Base-by-base conservation (phyloP, 2,329 filamentous ascomycete genomes). In the Sarocladiaceae sp. region DNA sequence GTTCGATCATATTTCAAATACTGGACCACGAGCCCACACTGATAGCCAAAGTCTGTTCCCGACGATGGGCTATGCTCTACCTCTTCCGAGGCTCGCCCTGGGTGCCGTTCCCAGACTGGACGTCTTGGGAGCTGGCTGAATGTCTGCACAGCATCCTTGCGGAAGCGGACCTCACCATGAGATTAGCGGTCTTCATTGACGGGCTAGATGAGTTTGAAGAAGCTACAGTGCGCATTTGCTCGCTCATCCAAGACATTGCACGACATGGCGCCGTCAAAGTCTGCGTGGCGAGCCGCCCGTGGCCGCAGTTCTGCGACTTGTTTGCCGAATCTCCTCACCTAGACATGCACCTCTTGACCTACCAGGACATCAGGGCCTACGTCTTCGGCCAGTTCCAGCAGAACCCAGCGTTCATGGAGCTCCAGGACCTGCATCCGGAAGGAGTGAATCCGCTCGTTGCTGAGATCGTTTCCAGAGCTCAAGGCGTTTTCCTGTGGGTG, bases 221-320 rank as follows among this genome's bases (percentile, higher is more conserved):
- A 1, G 33, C 51, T 11, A 45, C 45, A 1, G 11, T 24, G 0
- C 42, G 31, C 1, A n/a, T 54, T 6, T 42, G 42, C 3, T 18
- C 41, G 2, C 44, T 54, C 6, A 32, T 51, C 7, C 16, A 26
- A 19, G 43, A 50, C 2, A 34, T 33, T 6, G 32, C 29, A 6
- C 29, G 35, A 2, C 37, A 33, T 1, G 39, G 44, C 16, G 33
- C 34, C 9, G 26, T 53, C 27, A 58, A 58, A 21, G 18, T 56
- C 1, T 58, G 56, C 18, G 41, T 53, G 3, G 50, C 54, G 2
- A 57, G 55, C 19, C 52, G 55, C 4, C 51, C 51, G 1, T 53
- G 49, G 51, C 45, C 24, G 4, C 43, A 43, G 0, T 53, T 53
- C 19, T 16, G 24, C 1, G 19, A 46, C 3, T 43, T 37, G 0